Percentiles rank a stretch among this genome's conserved stretches.
Conservation (phyloP, 169 alveolate species). For the Babesia caballi region DNA sequence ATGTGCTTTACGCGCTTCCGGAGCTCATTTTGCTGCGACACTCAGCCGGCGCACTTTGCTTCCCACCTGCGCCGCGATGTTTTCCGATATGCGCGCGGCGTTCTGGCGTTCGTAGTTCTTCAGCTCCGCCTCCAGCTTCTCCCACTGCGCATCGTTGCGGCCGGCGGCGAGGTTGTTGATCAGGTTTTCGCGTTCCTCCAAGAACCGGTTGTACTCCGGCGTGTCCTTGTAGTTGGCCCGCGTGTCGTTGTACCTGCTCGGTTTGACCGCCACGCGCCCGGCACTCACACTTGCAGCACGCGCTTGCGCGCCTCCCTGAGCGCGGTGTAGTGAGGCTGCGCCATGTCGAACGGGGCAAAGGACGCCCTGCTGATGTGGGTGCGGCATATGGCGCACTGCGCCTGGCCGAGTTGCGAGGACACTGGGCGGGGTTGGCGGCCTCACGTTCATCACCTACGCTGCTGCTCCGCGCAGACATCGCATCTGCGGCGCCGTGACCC, state of each 20-base stretch:
- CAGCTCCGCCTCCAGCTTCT: conserved; percentile 65
- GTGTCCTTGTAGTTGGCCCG: conserved; percentile 73
- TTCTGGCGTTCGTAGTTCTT: conserved; percentile 69
- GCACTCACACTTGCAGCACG: conserved; percentile 57
- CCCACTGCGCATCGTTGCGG: conserved; percentile 53
- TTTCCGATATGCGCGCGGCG: conserved; percentile 62
- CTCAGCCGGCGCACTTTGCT: not conserved
- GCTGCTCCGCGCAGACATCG: conserved; percentile 62
- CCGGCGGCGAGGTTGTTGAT: conserved; percentile 59
- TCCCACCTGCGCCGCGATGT: conserved; percentile 58
- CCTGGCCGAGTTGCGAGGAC: conserved; percentile 50
- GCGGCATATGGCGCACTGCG: conserved; percentile 71
- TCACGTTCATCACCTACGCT: conserved; percentile 20
- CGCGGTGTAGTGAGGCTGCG: conserved; percentile 28
- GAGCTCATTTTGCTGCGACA: conserved; percentile 62
- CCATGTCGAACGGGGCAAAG: conserved; percentile 46
- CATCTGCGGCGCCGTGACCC: conserved; percentile 10
- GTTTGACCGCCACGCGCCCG: not conserved
- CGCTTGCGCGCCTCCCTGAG: conserved; percentile 57
- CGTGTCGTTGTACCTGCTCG: conserved; percentile 69
- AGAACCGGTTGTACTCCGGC: conserved; percentile 71
- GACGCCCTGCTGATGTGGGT: conserved; percentile 49
- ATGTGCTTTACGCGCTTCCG: conserved; percentile 66
- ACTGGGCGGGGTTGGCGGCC: not conserved
- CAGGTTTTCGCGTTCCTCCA: conserved; percentile 69